Base-by-base conservation (phyloP, 1,139 yeast genomes). In the Taphrina confusa region DNA sequence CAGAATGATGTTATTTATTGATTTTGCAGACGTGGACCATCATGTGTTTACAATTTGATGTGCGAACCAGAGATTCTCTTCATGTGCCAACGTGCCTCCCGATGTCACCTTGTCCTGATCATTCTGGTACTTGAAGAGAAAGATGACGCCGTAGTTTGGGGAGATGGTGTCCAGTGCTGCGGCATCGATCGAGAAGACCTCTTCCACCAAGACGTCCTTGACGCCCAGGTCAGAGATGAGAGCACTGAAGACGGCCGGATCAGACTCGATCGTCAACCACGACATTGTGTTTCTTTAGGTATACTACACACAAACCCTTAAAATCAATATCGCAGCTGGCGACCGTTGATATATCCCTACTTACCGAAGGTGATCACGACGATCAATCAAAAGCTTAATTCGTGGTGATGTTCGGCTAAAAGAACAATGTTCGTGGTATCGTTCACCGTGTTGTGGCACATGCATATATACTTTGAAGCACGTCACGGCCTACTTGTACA, bases 251-350 rank as follows among this genome's bases (percentile, higher is more conserved):
- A 84, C 83, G 71, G 78, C 82, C 0, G 87, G 87, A 70, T 84
- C 90, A 3, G 86, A 82, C 67, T 83, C 89, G 23, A 84, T 82
- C 1, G 87, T 82, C 67, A 83, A 83, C 89, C 90, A 84, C 44
- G 61, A 30, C 58, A 54, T 54, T 6, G 20, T 12, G 3, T 11
- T n/a, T n/a, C n/a, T n/a, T n/a, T n/a, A n/a, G n/a, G n/a, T n/a
- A n/a, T n/a, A n/a, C n/a, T n/a, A n/a, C n/a, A n/a, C n/a, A n/a
- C n/a, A n/a, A n/a, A n/a, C n/a, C n/a, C n/a, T n/a, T n/a, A n/a
- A n/a, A n/a, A n/a, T n/a, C n/a, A n/a, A n/a, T n/a, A n/a, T n/a
- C n/a, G n/a, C n/a, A n/a, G n/a, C n/a, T n/a, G n/a, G n/a, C n/a
- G n/a, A n/a, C n/a, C n/a, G n/a, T n/a, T n/a, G n/a, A n/a, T n/a